Evolutionary conservation across 805 yeast genomes (phyloP).

Genomic region (Gaillardinia entomophila): DNA sequence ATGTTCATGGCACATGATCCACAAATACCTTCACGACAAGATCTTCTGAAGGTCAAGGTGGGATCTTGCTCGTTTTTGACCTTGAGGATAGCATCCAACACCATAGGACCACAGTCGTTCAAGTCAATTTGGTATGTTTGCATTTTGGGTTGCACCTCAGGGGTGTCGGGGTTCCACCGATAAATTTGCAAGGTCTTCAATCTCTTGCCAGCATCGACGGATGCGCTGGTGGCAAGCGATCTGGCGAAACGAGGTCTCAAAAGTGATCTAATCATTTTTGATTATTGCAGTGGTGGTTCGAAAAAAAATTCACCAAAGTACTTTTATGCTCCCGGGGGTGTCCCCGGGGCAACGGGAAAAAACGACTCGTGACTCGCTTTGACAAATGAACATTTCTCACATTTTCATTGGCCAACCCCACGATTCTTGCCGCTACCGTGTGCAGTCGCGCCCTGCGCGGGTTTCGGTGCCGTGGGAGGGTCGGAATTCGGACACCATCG

Average conservation of each 20-base stretch:
- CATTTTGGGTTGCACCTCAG: slow-evolving; percentile 84
- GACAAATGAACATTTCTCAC: slow-evolving; percentile 2
- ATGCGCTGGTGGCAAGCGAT: slow-evolving; percentile 47
- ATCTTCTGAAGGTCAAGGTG: slow-evolving; percentile 92
- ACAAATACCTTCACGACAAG: slow-evolving; percentile 99
- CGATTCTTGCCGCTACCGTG: not conserved
- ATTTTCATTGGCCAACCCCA: slow-evolving; percentile 1
- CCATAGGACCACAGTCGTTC: slow-evolving; percentile 96
- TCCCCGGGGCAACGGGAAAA: slow-evolving; percentile 4
- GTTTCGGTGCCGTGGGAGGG: too few relatives aligned
- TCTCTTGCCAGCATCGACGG: slow-evolving; percentile 43
- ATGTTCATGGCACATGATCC: slow-evolving; percentile 99
- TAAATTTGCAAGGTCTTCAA: slow-evolving; percentile 85
- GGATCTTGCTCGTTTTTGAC: slow-evolving; percentile 96
- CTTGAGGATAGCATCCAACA: slow-evolving; percentile 87
- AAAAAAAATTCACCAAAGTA: not conserved
- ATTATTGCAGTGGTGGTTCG: not conserved
- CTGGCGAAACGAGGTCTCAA: slow-evolving; percentile 10
- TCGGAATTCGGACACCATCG: too few relatives aligned
- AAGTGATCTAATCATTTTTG: slow-evolving; percentile 2
- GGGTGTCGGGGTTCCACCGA: slow-evolving; percentile 98
- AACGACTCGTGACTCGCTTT: not conserved
- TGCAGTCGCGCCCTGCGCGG: too few relatives aligned
- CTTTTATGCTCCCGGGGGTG: not conserved
- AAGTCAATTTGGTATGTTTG: slow-evolving; percentile 80